Evolutionary conservation across 169 alveolate species (phyloP), one percentile per base, ranked within the genome.

Genomic region (Plasmodium malariae): DNA sequence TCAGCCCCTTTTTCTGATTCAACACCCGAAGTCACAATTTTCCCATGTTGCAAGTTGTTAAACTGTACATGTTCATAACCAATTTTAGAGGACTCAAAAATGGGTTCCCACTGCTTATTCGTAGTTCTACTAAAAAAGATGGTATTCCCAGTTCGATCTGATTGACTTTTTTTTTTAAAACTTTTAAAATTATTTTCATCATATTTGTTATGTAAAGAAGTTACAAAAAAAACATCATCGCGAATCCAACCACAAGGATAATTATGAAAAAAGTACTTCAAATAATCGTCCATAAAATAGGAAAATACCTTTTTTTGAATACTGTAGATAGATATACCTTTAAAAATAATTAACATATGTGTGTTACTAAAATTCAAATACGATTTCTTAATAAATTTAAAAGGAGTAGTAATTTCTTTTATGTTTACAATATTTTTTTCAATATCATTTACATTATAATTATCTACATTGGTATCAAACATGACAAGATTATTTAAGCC

Each of bases 181-280:
- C 70, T 21, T 62, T 72, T 70, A 86, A 86, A 71, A 70, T 86
- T 86, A 48, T 59, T 14, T 24, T 86, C 92, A 54, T 86, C 92
- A 48, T 86, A 86, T 70, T 54, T 68, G n/a, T 71, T 86, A 49
- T 71, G 92, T 63, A 86, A 68, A 19, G 87, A 86, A 4, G 87
- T 21, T n/a, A 71, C 87, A 48, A 86, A 86, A 69, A 86, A 65
- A 60, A 71, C 57, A 43, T 86, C 87, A 30, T 86, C 76, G 45
- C 21, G 57, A 1, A 86, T 0, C 92, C 92, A 86, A 26, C 92
- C 92, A 19, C 69, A 12, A 40, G 92, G 92, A 59, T 86, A 86
- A 51, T 86, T 86, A 24, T 86, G 92, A 86, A 57, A 86, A 70
- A 71, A 68, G 14, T 43, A 71, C 49, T 68, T 86, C 21, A 86